Conservation (phyloP, 83 land plant genomes). For the Larix sibirica region DNA sequence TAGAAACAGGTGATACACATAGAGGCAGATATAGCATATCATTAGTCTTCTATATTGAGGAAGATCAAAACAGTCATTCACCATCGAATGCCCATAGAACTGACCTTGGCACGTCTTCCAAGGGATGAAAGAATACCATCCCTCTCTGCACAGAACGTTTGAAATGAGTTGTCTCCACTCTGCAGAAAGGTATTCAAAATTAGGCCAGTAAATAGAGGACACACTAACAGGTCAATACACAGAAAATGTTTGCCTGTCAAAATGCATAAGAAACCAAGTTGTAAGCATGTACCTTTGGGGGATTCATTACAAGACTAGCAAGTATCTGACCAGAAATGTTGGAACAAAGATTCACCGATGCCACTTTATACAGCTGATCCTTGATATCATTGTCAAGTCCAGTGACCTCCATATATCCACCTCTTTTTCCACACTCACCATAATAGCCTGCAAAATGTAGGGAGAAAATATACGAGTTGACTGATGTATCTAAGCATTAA, state of each 20-base stretch:
- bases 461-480: constrained; percentile 2
- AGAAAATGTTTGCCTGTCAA: not conserved
- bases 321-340: constrained; percentile 96
- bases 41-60: no score
- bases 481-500: not conserved
- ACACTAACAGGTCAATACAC: not conserved
- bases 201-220: not conserved
- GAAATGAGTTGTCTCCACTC: constrained; percentile 94
- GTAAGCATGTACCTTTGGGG: constrained; percentile 80
- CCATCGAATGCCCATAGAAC: constrained; percentile 4
- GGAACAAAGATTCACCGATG: constrained; percentile 97
- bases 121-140: constrained; percentile 88
- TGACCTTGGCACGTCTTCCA: constrained; percentile 93
- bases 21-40: no score
- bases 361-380: constrained; percentile 94
- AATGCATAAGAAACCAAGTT: not conserved
- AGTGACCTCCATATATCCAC: constrained; percentile 99
- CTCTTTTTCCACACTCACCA: constrained; percentile 99
- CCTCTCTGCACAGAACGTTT: constrained; percentile 65
- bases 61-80: no score
- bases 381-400: constrained; percentile 75
- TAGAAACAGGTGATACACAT: no score
- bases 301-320: constrained; percentile 94
- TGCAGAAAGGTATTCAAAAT: constrained; percentile 32
- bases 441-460: constrained; percentile 66